These are phyloP conservation scores for Podospora conica DNA, from an alignment of 495 filamentous ascomycete species.

Conservation along the genomic window DNA sequence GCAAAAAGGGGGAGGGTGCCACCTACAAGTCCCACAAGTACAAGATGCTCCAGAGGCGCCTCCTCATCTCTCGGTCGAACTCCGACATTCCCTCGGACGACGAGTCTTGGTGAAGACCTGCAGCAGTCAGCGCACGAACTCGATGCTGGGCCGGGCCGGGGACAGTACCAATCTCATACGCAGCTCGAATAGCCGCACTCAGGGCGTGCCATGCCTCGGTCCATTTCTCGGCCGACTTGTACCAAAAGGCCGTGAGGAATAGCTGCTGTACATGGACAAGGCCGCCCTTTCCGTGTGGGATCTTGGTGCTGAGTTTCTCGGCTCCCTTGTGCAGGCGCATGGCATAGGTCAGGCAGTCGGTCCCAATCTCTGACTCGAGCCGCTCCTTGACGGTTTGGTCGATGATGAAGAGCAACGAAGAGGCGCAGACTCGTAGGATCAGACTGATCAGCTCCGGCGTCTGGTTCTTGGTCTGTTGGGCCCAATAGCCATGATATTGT, in stretches of 20 bases:
- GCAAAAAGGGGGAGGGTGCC: background rate
- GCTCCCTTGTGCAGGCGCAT: constrained; percentile 39
- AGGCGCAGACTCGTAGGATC: constrained; percentile 48
- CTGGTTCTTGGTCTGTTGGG: constrained; percentile 26
- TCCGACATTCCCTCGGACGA: constrained; percentile 35
- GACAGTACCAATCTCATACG: constrained; percentile 43
- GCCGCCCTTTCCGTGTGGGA: constrained; percentile 42
- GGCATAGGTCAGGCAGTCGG: constrained; percentile 33
- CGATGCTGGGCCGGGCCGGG: background rate
- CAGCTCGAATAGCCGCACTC: constrained; percentile 41
- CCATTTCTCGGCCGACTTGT: constrained; percentile 48
- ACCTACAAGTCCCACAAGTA: constrained; percentile 38
- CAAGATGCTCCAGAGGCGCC: constrained; percentile 39
- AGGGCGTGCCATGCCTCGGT: constrained; percentile 49
- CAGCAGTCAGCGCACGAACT: background rate
- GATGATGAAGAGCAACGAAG: constrained; percentile 41
- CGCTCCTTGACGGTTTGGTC: constrained; percentile 30
- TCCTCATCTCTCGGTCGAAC: constrained; percentile 40
- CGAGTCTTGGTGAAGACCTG: constrained; percentile 44
- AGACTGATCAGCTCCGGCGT: constrained; percentile 46
- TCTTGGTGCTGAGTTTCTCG: constrained; percentile 39
- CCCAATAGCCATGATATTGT: constrained; percentile 47
- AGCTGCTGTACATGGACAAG: constrained; percentile 47
- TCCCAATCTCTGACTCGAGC: constrained; percentile 43
- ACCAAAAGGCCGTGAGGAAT: constrained; percentile 47